Evolutionary conservation across 179 eudicot species (phyloP), one percentile per base, ranked within the genome.

Genomic region (Beta corolliflora): DNA sequence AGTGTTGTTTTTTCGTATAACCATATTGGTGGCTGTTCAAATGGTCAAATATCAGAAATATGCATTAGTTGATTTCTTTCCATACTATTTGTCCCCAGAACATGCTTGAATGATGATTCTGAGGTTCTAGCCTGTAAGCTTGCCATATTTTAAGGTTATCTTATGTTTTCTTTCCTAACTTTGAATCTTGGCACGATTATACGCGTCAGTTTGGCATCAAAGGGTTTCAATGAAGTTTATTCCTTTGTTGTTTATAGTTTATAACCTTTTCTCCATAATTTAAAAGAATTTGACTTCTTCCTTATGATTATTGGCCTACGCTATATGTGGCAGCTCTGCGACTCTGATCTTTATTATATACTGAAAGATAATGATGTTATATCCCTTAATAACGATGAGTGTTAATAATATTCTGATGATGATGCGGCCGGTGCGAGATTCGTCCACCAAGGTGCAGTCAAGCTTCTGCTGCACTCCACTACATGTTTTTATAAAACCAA

Each of bases 341-440:
- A 19, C 36, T 21, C 64, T 23, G 4, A 67, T 56, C 29, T 54
- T 66, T 9, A 75, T 53, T 44, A 19, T 66, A 60, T 55, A 16
- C 54, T 48, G 31, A 36, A 23, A 63, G 65, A 29, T 48, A 77
- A 64, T 65, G 58, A 19, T 52, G 59, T 65, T 46, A 48, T 71
- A 48, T 52, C 53, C 50, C 19, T 18, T 67, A 36, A 66, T 54
- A 15, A 31, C 74, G 31, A 52, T 18, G 45, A 16, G 25, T 9
- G 15, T 46, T 71, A 9, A 67, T 66, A 25, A 50, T 66, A 23
- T 68, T 46, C 15, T 15, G 59, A 59, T 41, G 59, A 58, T 71
- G 44, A 58, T 48, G 80, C 78, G 53, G n/a, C 53, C 23, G 61
- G 50, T 72, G 21, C 41, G 78, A 80, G 79, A 80, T 80, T 73